Conservation (phyloP, 352 stramenopile species). For the Phytophthora europaea region DNA sequence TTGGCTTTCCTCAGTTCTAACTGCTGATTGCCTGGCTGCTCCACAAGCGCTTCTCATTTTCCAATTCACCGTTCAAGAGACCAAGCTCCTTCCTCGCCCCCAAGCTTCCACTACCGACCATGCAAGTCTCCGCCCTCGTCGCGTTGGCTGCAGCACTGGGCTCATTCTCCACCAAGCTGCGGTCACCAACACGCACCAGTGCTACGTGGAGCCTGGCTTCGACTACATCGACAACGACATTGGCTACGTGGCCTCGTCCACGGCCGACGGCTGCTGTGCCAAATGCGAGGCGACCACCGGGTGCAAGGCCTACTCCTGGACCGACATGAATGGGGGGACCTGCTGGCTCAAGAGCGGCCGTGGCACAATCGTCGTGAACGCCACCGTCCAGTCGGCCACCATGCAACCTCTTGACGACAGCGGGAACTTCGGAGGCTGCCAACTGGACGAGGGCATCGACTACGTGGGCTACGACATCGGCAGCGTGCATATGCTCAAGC, state of each 20-base stretch:
- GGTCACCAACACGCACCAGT: slow-evolving; percentile 28
- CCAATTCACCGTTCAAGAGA: slow-evolving; percentile 1
- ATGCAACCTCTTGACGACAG: slow-evolving; percentile 12
- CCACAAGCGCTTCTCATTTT: slow-evolving; percentile 3
- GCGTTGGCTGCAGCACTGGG: neutral
- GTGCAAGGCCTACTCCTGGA: slow-evolving; percentile 59
- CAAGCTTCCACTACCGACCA: neutral
- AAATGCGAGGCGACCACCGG: slow-evolving; percentile 27
- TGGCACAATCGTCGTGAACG: slow-evolving; percentile 25
- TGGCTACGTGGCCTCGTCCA: slow-evolving; percentile 17
- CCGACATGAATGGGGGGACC: slow-evolving; percentile 50
- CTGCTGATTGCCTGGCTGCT: neutral
- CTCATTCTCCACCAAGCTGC: slow-evolving; percentile 8
- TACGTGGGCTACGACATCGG: slow-evolving; percentile 28
- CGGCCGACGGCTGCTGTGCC: slow-evolving; percentile 25
- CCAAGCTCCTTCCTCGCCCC: neutral
- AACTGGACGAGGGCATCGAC: slow-evolving; percentile 28
- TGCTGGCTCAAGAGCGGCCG: slow-evolving; percentile 70
- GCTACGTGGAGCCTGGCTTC: slow-evolving; percentile 32
- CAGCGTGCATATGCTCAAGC: slow-evolving; percentile 22
- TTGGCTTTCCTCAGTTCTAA: slow-evolving; percentile 7
- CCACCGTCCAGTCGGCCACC: slow-evolving; percentile 21
- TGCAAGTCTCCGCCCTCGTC: slow-evolving; percentile 11
- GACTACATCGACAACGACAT: slow-evolving; percentile 46
- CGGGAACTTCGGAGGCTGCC: slow-evolving; percentile 13